These are phyloP conservation scores for Dryadomyces quercivorus DNA, from an alignment of 2,329 filamentous ascomycete genomes.

Conservation along the genomic window DNA sequence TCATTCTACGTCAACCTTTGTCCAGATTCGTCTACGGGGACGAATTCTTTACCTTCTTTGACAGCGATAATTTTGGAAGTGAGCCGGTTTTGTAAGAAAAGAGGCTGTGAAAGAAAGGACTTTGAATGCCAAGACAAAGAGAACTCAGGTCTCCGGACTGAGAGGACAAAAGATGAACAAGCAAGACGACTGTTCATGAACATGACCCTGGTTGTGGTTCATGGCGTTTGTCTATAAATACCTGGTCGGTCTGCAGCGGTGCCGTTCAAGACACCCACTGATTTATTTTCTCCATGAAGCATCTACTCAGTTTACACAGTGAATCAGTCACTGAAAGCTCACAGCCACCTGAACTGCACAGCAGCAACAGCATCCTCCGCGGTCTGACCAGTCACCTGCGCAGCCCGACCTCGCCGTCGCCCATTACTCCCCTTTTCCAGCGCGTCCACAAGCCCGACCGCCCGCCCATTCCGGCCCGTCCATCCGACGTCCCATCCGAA, in stretches of 20 bases:
- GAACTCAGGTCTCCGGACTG: too few species aligned
- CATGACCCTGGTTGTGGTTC: background rate
- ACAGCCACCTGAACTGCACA: background rate
- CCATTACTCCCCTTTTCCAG: background rate
- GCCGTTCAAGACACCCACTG: background rate
- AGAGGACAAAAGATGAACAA: too few species aligned
- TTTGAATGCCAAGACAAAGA: too few species aligned
- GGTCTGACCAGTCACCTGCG: background rate
- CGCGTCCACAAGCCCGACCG: slow-evolving; percentile 17
- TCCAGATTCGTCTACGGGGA: too few species aligned
- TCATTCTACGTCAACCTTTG: too few species aligned
- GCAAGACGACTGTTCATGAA: background rate
- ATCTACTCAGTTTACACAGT: slow-evolving; percentile 7
- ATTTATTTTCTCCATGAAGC: slow-evolving; percentile 5
- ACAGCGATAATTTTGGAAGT: too few species aligned
- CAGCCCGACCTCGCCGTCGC: background rate
- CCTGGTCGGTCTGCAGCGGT: background rate
- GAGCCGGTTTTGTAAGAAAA: too few species aligned
- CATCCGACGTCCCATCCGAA: slow-evolving; percentile 15
- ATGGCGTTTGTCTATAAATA: background rate
- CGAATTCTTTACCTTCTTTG: too few species aligned
- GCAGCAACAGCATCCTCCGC: background rate
- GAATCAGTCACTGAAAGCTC: background rate
- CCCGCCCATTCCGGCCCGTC: slow-evolving; percentile 9
- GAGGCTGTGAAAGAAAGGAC: too few species aligned